These are phyloP conservation scores for Coemansia sp. DNA, from an alignment of 192 early-diverging fungal genomes.

Conservation along the genomic window DNA sequence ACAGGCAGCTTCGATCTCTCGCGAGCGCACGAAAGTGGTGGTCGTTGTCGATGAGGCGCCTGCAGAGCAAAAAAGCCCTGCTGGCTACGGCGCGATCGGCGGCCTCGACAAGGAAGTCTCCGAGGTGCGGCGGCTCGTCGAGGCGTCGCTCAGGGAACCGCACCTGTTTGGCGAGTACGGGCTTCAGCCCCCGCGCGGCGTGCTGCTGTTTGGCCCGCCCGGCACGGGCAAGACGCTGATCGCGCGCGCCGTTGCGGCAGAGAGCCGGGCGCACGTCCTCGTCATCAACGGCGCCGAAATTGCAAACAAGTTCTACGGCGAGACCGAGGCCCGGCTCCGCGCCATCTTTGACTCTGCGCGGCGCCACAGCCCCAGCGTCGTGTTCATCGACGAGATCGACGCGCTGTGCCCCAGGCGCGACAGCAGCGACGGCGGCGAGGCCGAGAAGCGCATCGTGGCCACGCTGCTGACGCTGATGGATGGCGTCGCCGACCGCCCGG, in stretches of 20 bases:
- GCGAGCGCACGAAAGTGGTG: conserved; percentile 4
- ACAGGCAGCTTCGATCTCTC: too few relatives aligned
- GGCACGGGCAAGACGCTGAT: conserved; percentile 98
- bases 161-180: conserved; percentile 76
- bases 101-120: conserved; percentile 76
- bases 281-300: conserved; percentile 93
- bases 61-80: background rate
- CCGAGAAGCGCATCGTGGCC: conserved; percentile 92
- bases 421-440: conserved; percentile 82
- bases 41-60: background rate
- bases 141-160: conserved; percentile 73
- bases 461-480: conserved; percentile 99
- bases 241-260: conserved; percentile 83
- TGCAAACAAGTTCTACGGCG: conserved; percentile 88
- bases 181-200: conserved; percentile 87
- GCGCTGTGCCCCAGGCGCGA: conserved; percentile 62
- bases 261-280: conserved; percentile 73
- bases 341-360: conserved; percentile 75
- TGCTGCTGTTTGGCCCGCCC: conserved; percentile 89
- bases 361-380: conserved; percentile 72
- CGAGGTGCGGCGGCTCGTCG: conserved; percentile 83
- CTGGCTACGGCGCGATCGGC: conserved; percentile 61
- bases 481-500: conserved; percentile 56
- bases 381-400: conserved; percentile 98
- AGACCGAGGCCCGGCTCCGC: conserved; percentile 86